Base-by-base conservation (phyloP, 768 basidiomycete genomes). In the Nidula microcarpa region DNA sequence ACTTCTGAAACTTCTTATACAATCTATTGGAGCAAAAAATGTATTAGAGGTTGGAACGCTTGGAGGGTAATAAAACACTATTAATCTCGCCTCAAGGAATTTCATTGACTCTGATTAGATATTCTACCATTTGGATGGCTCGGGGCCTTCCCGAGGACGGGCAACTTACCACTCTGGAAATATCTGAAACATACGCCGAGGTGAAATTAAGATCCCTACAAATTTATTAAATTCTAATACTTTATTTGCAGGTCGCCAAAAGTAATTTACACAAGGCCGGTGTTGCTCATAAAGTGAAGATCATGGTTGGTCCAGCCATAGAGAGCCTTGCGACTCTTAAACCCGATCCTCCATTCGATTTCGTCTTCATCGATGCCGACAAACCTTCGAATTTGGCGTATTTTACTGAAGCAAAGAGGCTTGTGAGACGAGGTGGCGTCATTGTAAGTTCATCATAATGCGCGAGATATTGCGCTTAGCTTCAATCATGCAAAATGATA, bases 351-450 rank as follows among this genome's bases (percentile, higher is more conserved):
- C 76, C 75, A 1, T 88, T 86, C 63, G 87, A 89, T 64, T 65
- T 90, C 17, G 74, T 75, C 3, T 90, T 89, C 72, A 85, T 88
- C 57, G 87, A 89, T 65, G 87, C 86, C 6, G 84, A 88, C 68
- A 88, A 88, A 62, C 64, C 68, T 4, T 74, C 71, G 39, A 84
- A 84, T 55, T 52, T 72, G 23, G 69, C 71, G 4, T 87, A 88
- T 61, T 85, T 84, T 67, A 68, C 64, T 1, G 77, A 87, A 55
- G 80, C 80, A 0, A 82, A 87, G 60, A 76, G 85, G 11, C 70
- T 89, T 6, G 73, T 82, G 0, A 72, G 79, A 46, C 74, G 74
- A 39, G 81, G 83, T 11, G 86, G 84, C 11, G 74, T 87, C 23
- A 84, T 89, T 52, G 82, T 82, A 59, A 56, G 80, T 73, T 41